Base-by-base conservation (phyloP, 768 basidiomycete genomes). In the Xanthoconium purpureum region DNA sequence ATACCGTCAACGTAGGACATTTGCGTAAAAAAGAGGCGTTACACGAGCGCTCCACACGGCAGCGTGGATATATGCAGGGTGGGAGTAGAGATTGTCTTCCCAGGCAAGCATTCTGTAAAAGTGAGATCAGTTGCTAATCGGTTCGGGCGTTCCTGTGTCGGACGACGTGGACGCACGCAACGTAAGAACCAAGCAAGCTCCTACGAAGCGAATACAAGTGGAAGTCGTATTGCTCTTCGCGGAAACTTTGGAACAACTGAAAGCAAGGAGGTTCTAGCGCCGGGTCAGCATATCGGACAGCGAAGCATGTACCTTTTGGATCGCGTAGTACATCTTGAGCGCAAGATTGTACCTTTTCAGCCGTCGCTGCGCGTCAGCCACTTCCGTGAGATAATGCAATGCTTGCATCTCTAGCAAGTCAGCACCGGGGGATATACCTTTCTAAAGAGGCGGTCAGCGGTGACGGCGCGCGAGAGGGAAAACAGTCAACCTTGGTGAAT, bases 371-470 rank as follows among this genome's bases (percentile, higher is more conserved):
- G 88, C 80, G 55, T 89, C 83, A 1, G 84, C 97, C 63, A 91
- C 86, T 71, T 97, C 94, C 17, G 80, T 71, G 24, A 98, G 75
- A 73, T 90, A 97, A 63, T 94, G 82, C 45, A 95, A 69, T 28
- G 92, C 94, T 70, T 99, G 97, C 92, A 99, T 94, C 57, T 98
- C 96, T 62, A 94, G 87, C 35, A 98, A 75, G 71, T 99, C 97
- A 10, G 80, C 75, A 3, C 82, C 82, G 17, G 93, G 88, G 49
- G 82, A 78, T 0, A 91, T 84, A 64, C 93, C 95, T 84, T 96
- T 98, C 93, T 96, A 68, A 38, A 51, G 17, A n/a, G 6, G 30
- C n/a, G 6, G 39, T 69, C 58, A 67, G 52, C 28, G 15, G 39
- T 13, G 45, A 49, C 12, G 15, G 20, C 37, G n/a, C 9, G 37